These are phyloP conservation scores for Gypsophila paniculata DNA, from an alignment of 179 eudicot genomes.

Conservation along the genomic window DNA sequence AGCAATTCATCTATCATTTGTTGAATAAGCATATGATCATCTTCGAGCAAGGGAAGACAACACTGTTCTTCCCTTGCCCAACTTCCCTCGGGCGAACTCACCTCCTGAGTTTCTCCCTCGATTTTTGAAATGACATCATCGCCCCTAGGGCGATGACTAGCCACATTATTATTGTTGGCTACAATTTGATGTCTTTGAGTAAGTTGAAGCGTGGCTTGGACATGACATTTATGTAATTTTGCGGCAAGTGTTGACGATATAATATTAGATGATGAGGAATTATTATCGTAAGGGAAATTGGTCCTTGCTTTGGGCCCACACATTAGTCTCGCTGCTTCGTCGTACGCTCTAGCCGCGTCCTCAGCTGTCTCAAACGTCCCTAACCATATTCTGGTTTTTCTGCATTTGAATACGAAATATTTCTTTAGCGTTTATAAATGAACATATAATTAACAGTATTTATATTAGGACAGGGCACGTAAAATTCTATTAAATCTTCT, in stretches of 20 bases:
- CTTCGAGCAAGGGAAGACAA: constrained; percentile 26
- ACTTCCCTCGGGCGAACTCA: constrained; percentile 22
- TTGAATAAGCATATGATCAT: constrained; percentile 34
- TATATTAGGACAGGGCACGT: too few relatives aligned
- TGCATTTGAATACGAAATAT: constrained; percentile 12
- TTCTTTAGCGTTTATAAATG: background rate
- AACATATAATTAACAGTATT: too few relatives aligned
- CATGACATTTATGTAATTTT: constrained; percentile 35
- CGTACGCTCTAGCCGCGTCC: constrained; percentile 41
- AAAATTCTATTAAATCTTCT: too few relatives aligned
- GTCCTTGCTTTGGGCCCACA: constrained; percentile 39
- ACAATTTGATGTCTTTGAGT: constrained; percentile 25
- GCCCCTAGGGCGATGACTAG: constrained; percentile 14
- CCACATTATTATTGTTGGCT: constrained; percentile 6
- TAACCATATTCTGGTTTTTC: constrained; percentile 40
- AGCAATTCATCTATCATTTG: constrained; percentile 46
- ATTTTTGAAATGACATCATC: constrained; percentile 16
- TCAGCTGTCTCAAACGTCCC: constrained; percentile 44
- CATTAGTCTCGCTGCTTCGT: constrained; percentile 40
- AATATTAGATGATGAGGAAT: constrained; percentile 30
- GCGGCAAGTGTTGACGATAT: constrained; percentile 37
- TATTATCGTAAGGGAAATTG: constrained; percentile 31
- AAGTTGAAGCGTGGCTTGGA: constrained; percentile 31
- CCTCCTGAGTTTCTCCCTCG: constrained; percentile 6
- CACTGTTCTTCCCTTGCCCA: constrained; percentile 22